phyloP scores from a whole-genome alignment of 768 basidiomycete species.

The Coprinellus micaceus region DNA sequence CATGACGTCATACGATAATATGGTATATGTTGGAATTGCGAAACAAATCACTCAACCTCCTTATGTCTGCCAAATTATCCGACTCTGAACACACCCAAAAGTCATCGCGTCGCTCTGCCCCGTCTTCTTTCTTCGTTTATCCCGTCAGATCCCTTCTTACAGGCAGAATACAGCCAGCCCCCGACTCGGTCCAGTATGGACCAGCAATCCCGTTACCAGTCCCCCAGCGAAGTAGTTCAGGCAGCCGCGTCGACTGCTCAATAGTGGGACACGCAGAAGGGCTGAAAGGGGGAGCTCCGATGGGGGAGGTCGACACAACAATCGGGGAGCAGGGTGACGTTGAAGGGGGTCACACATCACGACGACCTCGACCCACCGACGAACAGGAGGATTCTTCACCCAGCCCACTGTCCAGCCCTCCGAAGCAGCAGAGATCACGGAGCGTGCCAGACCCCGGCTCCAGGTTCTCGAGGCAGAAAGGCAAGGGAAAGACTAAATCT shows the following conservation, averaged over 20 bases:
- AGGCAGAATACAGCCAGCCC: conserved; percentile 32
- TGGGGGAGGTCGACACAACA: background rate
- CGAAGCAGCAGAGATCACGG: background rate
- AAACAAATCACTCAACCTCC: too few species aligned
- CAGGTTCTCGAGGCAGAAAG: conserved; percentile 11
- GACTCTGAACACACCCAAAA: background rate
- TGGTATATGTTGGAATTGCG: too few species aligned
- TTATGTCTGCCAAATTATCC: background rate
- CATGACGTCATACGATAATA: too few species aligned
- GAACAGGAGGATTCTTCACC: background rate
- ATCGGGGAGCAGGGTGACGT: background rate
- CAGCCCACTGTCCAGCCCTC: background rate
- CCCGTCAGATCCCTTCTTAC: conserved; percentile 39
- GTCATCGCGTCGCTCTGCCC: background rate
- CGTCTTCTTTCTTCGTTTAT: conserved; percentile 31
- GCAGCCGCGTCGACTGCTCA: background rate
- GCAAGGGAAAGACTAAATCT: conserved; percentile 6
- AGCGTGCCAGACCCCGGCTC: background rate
- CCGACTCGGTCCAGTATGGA: background rate
- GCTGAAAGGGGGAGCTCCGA: too few species aligned
- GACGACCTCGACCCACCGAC: background rate
- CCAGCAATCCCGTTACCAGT: background rate
- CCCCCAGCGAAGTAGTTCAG: background rate
- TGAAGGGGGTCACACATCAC: too few species aligned
- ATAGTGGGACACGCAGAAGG: background rate